These are phyloP conservation scores for Amphirosellinia nigrospora DNA, from an alignment of 495 filamentous ascomycete species.

Conservation along the genomic window DNA sequence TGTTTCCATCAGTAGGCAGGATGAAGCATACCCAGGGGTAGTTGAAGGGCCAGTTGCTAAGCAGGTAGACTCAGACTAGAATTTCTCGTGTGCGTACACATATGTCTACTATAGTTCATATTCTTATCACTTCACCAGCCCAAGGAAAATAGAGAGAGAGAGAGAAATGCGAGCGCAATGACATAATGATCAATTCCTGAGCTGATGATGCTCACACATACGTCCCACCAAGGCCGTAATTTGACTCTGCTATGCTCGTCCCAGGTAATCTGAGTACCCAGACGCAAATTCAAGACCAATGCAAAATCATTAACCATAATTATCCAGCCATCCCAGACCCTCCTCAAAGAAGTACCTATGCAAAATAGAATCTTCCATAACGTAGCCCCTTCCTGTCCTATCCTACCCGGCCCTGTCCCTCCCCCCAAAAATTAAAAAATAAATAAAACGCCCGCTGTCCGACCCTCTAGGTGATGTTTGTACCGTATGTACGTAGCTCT, in stretches of 20 bases:
- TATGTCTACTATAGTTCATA: too few species aligned
- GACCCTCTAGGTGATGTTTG: not conserved
- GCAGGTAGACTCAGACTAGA: too few species aligned
- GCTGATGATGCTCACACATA: not conserved
- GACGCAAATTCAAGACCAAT: slow-evolving; percentile 5
- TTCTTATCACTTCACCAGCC: too few species aligned
- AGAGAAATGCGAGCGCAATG: too few species aligned
- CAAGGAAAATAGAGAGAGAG: too few species aligned
- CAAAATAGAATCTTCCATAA: not conserved
- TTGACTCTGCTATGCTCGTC: not conserved
- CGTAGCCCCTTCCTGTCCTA: not conserved
- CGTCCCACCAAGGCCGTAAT: not conserved
- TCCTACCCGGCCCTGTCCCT: too few species aligned
- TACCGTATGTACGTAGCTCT: slow-evolving; percentile 1
- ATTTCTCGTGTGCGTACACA: not conserved
- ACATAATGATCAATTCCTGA: not conserved
- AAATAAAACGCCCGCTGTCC: not conserved
- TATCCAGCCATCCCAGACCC: not conserved
- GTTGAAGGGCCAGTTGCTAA: not conserved
- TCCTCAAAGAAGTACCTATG: not conserved
- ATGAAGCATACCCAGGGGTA: not conserved
- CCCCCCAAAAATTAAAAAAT: too few species aligned
- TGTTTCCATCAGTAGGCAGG: too few species aligned
- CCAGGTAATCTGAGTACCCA: not conserved
- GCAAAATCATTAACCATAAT: not conserved